Base-by-base conservation (phyloP, 2,329 filamentous ascomycete genomes). In the Cladosporium sp. region DNA sequence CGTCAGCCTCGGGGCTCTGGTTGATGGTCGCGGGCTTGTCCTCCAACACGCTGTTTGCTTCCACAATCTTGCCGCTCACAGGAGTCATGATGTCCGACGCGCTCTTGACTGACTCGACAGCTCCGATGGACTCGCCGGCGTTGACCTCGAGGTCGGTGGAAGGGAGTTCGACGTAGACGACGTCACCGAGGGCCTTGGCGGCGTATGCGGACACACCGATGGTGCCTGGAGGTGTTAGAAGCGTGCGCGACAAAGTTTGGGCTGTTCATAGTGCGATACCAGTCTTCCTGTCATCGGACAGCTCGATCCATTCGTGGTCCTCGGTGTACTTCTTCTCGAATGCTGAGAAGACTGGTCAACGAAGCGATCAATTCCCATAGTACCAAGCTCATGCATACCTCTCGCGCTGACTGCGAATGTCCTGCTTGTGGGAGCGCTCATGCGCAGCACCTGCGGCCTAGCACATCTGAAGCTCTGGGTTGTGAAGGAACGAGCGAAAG, bases 241-340 rank as follows among this genome's bases (percentile, higher is more conserved):
- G 19, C 38, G 55, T 54, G 58, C 22, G 59, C 49, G 60, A 5
- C n/a, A n/a, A 30, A 28, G 15, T 51, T 42, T 30, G 60, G 37
- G 37, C 39, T 5, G 20, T 19, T 61, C 54, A 50, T 19, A 17
- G n/a, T 28, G 30, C 11, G 65, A 38, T 84, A 80, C 90, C 92
- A 51, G 87, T 88, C 76, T 89, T 93, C 74, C 88, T 86, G 77
- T 95, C 89, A 54, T 85, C 85, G 59, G 87, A 88, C 61, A 96
- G 80, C 76, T 97, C 92, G 74, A 99, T 87, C 94, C 94, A 99
- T 81, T 99, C 94, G 82, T 99, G 94, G 73, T 97, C 93, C 75
- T 92, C 88, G 65, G 94, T 97, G 82, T 96, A 99, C 75, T 88
- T 90, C 79, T 94, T 93, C 67, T 84, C 79, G 58, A 81, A 78